phyloP scores from a whole-genome alignment of 257 asterid species.

The Eustoma russellianum region DNA sequence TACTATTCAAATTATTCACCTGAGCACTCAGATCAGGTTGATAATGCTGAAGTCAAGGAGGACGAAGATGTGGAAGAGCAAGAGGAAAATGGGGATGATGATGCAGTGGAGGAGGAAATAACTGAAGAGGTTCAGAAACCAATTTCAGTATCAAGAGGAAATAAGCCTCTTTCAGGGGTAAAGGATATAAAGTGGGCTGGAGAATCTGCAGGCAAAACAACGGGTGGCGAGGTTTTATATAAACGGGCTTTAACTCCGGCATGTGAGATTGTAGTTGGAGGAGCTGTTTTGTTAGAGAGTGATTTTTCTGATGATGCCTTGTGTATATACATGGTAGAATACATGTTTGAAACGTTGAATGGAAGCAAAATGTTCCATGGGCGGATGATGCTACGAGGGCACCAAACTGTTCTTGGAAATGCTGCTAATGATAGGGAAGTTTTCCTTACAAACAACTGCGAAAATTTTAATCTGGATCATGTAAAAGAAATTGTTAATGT shows the following conservation, averaged over 20 bases:
- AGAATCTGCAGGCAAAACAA: slow-evolving; percentile 41
- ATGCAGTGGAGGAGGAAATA: slow-evolving; percentile 35
- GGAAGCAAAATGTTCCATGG: slow-evolving; percentile 86
- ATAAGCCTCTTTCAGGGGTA: slow-evolving; percentile 29
- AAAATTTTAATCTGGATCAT: slow-evolving; percentile 51
- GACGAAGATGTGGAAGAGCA: slow-evolving; percentile 62
- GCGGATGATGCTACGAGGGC: slow-evolving; percentile 61
- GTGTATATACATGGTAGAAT: slow-evolving; percentile 58
- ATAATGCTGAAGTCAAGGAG: slow-evolving; percentile 44
- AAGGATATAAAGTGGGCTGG: slow-evolving; percentile 62
- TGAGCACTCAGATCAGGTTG: slow-evolving; percentile 40
- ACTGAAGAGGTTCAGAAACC: slow-evolving; percentile 28
- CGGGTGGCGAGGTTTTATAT: slow-evolving; percentile 51
- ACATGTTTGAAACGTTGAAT: slow-evolving; percentile 65
- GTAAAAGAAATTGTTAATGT: slow-evolving; percentile 34
- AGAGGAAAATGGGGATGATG: slow-evolving; percentile 69
- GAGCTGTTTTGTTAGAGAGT: slow-evolving; percentile 52
- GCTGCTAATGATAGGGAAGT: slow-evolving; percentile 80
- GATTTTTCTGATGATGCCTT: slow-evolving; percentile 40
- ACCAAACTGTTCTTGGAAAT: slow-evolving; percentile 80
- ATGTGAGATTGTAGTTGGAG: slow-evolving; percentile 45
- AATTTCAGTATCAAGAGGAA: slow-evolving; percentile 21
- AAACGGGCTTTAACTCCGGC: slow-evolving; percentile 43
- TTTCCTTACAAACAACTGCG: slow-evolving; percentile 71
- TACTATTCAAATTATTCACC: slow-evolving; percentile 80